A percentile compares a stretch with the other conserved stretches of the same genome.
Conservation (phyloP, 257 asterid genomes). For the Capsicum pubescens region DNA sequence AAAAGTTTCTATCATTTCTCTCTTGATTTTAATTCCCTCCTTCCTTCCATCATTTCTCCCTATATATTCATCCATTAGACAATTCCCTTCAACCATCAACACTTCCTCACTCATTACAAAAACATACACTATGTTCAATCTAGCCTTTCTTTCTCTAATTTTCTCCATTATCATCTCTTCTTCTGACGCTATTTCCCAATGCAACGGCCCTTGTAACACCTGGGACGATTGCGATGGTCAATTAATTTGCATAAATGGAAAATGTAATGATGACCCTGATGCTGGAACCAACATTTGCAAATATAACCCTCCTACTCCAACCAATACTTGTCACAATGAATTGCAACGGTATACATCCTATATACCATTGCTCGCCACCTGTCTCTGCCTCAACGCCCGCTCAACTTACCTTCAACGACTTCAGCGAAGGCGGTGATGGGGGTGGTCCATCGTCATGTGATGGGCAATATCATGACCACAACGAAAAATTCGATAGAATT, state of each 20-base stretch:
- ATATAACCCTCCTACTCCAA: not conserved
- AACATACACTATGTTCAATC: too few relatives aligned
- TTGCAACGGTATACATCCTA: not conserved
- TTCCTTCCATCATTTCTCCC: too few relatives aligned
- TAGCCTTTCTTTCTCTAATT: too few relatives aligned
- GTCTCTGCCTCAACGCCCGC: conserved; percentile 46
- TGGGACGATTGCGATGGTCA: not conserved
- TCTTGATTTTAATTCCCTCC: too few relatives aligned
- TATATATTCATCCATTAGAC: too few relatives aligned
- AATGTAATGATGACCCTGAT: not conserved
- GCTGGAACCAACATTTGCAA: not conserved
- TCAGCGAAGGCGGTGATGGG: conserved; percentile 29
- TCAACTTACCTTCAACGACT: conserved; percentile 47
- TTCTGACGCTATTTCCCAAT: not conserved
- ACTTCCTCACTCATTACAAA: too few relatives aligned
- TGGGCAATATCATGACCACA: conserved; percentile 33
- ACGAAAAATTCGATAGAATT: conserved; percentile 21
- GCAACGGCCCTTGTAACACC: not conserved
- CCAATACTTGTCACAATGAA: not conserved
- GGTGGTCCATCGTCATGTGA: conserved; percentile 49
- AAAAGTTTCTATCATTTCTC: too few relatives aligned
- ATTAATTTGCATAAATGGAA: not conserved
- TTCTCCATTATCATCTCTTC: not conserved
- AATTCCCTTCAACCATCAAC: too few relatives aligned
- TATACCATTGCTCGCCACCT: conserved; percentile 49